Evolutionary conservation across 257 asterid genomes (phyloP), one percentile per base, ranked within the genome.

Genomic region (Vinca minor): DNA sequence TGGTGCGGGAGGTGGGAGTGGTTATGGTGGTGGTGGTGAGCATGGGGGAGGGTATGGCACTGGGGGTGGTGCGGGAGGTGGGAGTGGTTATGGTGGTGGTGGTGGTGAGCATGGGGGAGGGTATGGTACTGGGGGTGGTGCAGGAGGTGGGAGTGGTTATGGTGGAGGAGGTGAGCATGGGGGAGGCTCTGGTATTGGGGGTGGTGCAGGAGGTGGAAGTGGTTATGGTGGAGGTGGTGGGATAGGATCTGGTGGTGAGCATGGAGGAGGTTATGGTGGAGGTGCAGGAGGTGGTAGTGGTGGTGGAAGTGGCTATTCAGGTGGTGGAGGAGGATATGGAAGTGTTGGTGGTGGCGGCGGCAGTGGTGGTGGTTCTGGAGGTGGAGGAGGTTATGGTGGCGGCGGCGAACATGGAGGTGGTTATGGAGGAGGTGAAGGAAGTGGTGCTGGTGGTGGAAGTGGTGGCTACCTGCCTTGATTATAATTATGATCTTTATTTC

Each of bases 261-360:
- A 64, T 1, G 78, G 76, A 13, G 85, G 83, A 25, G 42, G 61
- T 26, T 75, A 76, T 17, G 79, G 73, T 20, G 84, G 84, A 0
- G 80, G 76, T 2, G 72, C 15, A 11, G 73, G 64, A 0, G 83
- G 82, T 28, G 84, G 89, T 1, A 80, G 82, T 5, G n/a, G n/a
- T n/a, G 64, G 68, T 12, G 89, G 87, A 15, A 69, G 48, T 12
- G 9, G 10, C 15, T 14, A 11, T 6, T 13, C 2, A 13, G 48
- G 48, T 3, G 48, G 48, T 13, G 48, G 48, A 13, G 13, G 17
- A 14, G 49, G 49, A 14, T 68, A 60, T 42, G 68, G 64, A 5
- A 78, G 65, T 4, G 66, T 73, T 8, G 78, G 64, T 17, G 71
- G 64, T 29, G 75, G 79, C 39, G 69, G 59, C 0, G 78, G 72